A percentile compares a stretch with the other conserved stretches of the same genome.
Evolutionary conservation across 1,284 basidiomycete genomes (phyloP).

Genomic region (Ceratobasidium sp.): DNA sequence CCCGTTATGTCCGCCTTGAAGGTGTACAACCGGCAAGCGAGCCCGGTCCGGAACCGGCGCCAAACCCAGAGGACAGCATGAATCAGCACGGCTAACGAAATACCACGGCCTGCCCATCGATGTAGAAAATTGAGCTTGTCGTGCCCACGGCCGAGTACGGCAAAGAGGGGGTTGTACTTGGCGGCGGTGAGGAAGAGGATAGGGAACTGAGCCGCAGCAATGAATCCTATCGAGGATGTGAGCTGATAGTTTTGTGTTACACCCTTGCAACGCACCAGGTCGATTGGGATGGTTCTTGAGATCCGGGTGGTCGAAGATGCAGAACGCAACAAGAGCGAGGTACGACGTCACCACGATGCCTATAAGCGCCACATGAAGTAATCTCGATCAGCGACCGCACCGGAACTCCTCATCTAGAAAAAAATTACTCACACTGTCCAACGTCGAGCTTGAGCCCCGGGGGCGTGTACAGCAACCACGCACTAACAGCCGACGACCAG

Average conservation of each 20-base stretch:
- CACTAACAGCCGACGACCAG: slow-evolving; percentile 12
- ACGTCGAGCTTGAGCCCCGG: slow-evolving; percentile 31
- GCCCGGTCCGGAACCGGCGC: slow-evolving; percentile 69
- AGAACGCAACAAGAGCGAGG: slow-evolving; percentile 60
- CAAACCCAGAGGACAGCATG: slow-evolving; percentile 81
- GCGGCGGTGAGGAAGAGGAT: slow-evolving; percentile 84
- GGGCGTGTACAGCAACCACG: slow-evolving; percentile 46
- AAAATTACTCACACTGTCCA: slow-evolving; percentile 20
- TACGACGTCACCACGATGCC: slow-evolving; percentile 47
- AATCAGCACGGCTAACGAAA: slow-evolving; percentile 73
- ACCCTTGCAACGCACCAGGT: slow-evolving; percentile 64
- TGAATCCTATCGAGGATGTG: slow-evolving; percentile 69
- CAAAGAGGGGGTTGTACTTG: slow-evolving; percentile 78
- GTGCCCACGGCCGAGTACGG: slow-evolving; percentile 80
- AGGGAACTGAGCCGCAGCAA: slow-evolving; percentile 81
- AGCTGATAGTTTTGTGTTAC: slow-evolving; percentile 46
- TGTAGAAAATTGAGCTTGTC: slow-evolving; percentile 85
- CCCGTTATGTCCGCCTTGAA: slow-evolving; percentile 78
- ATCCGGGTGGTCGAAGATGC: slow-evolving; percentile 67
- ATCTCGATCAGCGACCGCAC: slow-evolving; percentile 19
- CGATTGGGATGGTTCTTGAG: slow-evolving; percentile 75
- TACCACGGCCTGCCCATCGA: slow-evolving; percentile 77
- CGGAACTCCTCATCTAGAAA: background rate
- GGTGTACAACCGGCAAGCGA: slow-evolving; percentile 66
- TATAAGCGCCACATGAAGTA: slow-evolving; percentile 19